These are phyloP conservation scores for Symmetrospora coprosmae DNA, from an alignment of 768 basidiomycete genomes.

Conservation along the genomic window DNA sequence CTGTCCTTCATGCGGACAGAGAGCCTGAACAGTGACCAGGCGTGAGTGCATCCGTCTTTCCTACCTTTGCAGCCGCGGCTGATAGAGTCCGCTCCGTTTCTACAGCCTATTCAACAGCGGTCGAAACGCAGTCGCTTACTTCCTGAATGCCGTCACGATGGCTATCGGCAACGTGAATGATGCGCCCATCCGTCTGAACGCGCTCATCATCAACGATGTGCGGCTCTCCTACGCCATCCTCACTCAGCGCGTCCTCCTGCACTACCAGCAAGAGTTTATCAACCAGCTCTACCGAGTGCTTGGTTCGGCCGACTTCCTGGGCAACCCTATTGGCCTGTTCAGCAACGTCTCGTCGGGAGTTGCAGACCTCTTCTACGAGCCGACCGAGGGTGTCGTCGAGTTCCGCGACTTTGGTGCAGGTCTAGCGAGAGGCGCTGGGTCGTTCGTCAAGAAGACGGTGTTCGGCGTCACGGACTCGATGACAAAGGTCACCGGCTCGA, in stretches of 20 bases:
- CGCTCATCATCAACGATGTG: constrained; percentile 85
- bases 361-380: constrained; percentile 96
- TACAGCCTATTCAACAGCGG: constrained; percentile 31
- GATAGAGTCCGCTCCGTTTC: neutral
- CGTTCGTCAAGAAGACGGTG: constrained; percentile 96
- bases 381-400: constrained; percentile 90
- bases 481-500: constrained; percentile 94
- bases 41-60: constrained; percentile 45
- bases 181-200: constrained; percentile 84
- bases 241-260: constrained; percentile 66
- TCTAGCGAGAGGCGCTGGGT: constrained; percentile 67
- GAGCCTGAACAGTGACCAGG: constrained; percentile 77
- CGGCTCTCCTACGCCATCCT: constrained; percentile 72
- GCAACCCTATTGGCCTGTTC: constrained; percentile 92
- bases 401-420: constrained; percentile 90
- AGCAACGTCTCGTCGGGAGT: constrained; percentile 96
- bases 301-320: constrained; percentile 85
- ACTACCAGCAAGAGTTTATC: constrained; percentile 84
- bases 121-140: constrained; percentile 80
- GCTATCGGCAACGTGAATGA: constrained; percentile 92
- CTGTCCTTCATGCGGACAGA: constrained; percentile 97
- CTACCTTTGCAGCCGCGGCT: neutral
- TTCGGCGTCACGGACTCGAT: constrained; percentile 91
- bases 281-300: constrained; percentile 90
- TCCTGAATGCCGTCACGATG: constrained; percentile 90